phyloP scores from a whole-genome alignment of 345 rosid species.

The Linum tenue region DNA sequence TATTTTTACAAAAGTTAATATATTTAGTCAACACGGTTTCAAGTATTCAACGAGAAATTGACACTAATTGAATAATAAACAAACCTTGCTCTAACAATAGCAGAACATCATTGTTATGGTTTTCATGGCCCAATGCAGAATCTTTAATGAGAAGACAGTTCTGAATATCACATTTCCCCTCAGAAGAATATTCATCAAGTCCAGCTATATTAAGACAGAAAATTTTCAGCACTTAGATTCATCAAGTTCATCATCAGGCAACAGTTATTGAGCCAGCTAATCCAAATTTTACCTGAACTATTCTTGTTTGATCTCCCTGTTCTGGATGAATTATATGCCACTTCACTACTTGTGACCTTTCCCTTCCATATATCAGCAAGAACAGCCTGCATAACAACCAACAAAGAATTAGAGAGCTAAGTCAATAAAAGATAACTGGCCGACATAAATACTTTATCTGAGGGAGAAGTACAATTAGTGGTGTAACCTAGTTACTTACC shows the following conservation, averaged over 20 bases:
- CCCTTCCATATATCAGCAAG: constrained; percentile 63
- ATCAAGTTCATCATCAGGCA: too few species aligned
- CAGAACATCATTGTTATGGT: constrained; percentile 14
- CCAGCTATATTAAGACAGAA: constrained; percentile 10
- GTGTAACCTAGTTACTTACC: constrained; percentile 29
- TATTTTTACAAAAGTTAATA: background rate
- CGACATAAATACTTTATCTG: background rate
- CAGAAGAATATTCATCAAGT: constrained; percentile 30
- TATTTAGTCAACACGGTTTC: background rate
- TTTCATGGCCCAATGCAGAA: constrained; percentile 11
- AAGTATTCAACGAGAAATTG: constrained; percentile 5
- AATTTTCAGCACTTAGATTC: background rate
- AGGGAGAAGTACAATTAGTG: background rate
- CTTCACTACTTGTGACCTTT: constrained; percentile 50
- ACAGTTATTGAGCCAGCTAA: too few species aligned
- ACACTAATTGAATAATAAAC: constrained; percentile 17
- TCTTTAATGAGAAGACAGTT: constrained; percentile 21
- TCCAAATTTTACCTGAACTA: constrained; percentile 27
- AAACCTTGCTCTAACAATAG: constrained; percentile 14
- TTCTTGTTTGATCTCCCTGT: constrained; percentile 32
- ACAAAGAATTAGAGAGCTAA: background rate
- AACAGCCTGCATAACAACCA: constrained; percentile 32
- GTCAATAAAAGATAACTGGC: background rate
- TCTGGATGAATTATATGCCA: constrained; percentile 30
- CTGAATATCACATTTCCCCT: constrained; percentile 30